These are phyloP conservation scores for Lagerstroemia speciosa DNA, from an alignment of 345 rosid species.

Conservation along the genomic window DNA sequence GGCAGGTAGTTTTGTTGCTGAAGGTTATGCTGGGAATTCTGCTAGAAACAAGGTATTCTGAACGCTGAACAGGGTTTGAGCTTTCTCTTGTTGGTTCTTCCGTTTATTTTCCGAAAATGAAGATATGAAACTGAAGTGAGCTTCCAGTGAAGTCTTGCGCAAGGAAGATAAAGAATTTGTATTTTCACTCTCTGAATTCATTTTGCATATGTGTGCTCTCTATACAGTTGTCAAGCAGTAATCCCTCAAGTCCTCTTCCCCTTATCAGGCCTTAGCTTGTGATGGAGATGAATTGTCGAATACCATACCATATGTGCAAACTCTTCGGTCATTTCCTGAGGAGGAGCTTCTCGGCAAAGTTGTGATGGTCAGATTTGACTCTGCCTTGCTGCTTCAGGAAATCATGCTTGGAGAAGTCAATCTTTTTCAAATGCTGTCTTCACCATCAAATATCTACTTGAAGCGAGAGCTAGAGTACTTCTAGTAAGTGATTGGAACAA, in stretches of 20 bases:
- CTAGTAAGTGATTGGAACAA: constrained; percentile 45
- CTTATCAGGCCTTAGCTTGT: constrained; percentile 22
- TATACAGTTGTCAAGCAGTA: not conserved
- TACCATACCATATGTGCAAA: constrained; percentile 44
- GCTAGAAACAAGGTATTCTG: constrained; percentile 5
- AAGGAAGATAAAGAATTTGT: too few species aligned
- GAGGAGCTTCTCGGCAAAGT: constrained; percentile 47
- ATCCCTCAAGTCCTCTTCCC: constrained; percentile 4
- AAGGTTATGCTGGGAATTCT: not conserved
- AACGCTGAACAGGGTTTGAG: not conserved
- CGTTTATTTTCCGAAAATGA: not conserved
- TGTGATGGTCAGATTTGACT: constrained; percentile 65
- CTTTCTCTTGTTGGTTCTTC: constrained; percentile 1
- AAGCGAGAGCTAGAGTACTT: constrained; percentile 43
- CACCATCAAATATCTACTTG: constrained; percentile 39
- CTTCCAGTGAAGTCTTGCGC: too few species aligned
- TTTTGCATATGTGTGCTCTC: not conserved
- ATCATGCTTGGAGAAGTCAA: constrained; percentile 20
- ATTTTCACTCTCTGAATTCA: too few species aligned
- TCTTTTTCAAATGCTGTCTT: constrained; percentile 29
- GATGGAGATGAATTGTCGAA: constrained; percentile 21
- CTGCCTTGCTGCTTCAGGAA: constrained; percentile 32
- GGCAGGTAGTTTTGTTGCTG: constrained; percentile 23
- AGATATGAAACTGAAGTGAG: too few species aligned
- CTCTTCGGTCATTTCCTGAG: constrained; percentile 42